These are phyloP conservation scores for Cytospora paraplurivora DNA, from an alignment of 2,329 filamentous ascomycete species.

Conservation along the genomic window DNA sequence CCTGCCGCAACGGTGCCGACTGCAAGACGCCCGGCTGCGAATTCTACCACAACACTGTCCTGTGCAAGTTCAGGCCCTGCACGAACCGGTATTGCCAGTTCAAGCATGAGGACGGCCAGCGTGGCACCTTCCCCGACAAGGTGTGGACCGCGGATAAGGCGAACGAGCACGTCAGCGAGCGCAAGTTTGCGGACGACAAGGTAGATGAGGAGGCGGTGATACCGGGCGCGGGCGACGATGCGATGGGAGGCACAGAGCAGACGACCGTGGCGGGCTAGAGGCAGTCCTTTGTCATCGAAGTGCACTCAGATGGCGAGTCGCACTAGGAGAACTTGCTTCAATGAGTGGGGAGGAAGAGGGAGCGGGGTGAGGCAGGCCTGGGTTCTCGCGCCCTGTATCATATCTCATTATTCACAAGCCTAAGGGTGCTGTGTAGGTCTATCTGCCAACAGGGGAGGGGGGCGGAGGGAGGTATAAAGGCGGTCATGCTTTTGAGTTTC, in stretches of 20 bases:
- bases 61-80: constrained; percentile 91
- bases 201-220: constrained; percentile 72
- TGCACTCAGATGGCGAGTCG: constrained; percentile 10
- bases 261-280: constrained; percentile 41
- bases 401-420: constrained; percentile 13
- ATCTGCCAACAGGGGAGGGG: neutral
- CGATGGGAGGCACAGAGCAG: constrained; percentile 40
- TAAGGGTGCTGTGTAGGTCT: constrained; percentile 14
- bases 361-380: neutral
- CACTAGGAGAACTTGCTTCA: constrained; percentile 2
- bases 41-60: constrained; percentile 81
- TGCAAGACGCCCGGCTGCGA: constrained; percentile 82
- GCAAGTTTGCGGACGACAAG: constrained; percentile 79
- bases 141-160: constrained; percentile 75
- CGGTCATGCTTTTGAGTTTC: constrained; percentile 9
- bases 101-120: constrained; percentile 89
- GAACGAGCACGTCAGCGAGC: constrained; percentile 77
- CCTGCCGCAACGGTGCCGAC: constrained; percentile 88
- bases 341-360: constrained; percentile 3
- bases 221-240: constrained; percentile 51
- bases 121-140: constrained; percentile 82
- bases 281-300: constrained; percentile 15
- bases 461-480: neutral
- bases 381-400: constrained; percentile 20
- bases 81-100: constrained; percentile 85